Evolutionary conservation across 805 yeast genomes (phyloP).

Genomic region (Monosporozyma siamensis): DNA sequence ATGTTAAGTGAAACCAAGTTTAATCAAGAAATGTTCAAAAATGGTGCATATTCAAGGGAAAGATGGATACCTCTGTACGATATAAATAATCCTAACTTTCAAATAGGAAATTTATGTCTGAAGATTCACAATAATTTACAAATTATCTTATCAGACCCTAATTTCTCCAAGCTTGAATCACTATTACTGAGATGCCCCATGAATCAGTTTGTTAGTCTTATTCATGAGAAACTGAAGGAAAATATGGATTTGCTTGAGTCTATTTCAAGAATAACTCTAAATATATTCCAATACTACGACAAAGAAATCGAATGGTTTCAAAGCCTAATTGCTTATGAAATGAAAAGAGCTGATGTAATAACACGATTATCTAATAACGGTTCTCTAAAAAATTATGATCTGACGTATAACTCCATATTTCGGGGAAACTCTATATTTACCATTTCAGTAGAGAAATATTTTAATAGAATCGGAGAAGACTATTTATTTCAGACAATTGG

Average conservation of each 20-base stretch:
- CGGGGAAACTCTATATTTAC: conserved; percentile 81
- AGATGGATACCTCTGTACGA: conserved; percentile 39
- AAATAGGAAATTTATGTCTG: conserved; percentile 50
- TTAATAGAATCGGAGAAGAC: conserved; percentile 68
- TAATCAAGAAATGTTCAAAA: conserved; percentile 19
- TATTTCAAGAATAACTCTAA: neutral
- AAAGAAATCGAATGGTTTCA: conserved; percentile 67
- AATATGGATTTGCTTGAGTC: neutral
- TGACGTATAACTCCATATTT: conserved; percentile 54
- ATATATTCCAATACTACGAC: conserved; percentile 51
- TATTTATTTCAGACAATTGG: conserved; percentile 69
- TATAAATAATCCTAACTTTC: conserved; percentile 28
- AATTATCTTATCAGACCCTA: conserved; percentile 49
- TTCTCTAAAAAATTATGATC: conserved; percentile 20
- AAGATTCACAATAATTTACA: conserved; percentile 43
- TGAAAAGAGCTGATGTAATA: conserved; percentile 33
- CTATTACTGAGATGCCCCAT: conserved; percentile 37
- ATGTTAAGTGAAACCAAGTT: conserved; percentile 40
- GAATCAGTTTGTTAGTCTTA: neutral
- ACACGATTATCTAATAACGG: conserved; percentile 11
- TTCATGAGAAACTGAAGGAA: neutral
- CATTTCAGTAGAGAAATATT: conserved; percentile 69
- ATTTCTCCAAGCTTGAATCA: conserved; percentile 53
- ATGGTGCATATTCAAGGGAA: conserved; percentile 18
- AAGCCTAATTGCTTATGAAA: conserved; percentile 58